A percentile compares a stretch with the other conserved stretches of the same genome.
These are phyloP conservation scores for Pseudofabraea citricarpa DNA, from an alignment of 2,329 filamentous ascomycete genomes.

Conservation along the genomic window DNA sequence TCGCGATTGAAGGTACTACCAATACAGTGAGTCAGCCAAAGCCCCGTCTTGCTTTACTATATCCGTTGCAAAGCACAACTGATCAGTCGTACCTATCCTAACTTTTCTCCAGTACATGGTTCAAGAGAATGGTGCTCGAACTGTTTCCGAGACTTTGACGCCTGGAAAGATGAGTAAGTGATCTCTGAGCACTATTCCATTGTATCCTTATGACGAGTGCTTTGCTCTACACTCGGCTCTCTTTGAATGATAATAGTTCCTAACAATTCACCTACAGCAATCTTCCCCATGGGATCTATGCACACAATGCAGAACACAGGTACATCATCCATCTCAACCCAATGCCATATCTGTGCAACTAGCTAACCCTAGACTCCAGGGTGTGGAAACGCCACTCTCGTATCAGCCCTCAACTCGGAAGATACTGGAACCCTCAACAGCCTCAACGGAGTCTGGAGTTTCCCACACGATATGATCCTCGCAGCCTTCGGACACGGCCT, in stretches of 20 bases:
- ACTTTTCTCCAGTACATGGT: no score
- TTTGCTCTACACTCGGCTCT: no score
- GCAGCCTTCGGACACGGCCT: conserved; percentile 35
- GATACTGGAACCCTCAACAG: conserved; percentile 46
- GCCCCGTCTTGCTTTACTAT: no score
- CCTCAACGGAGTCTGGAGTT: conserved; percentile 36
- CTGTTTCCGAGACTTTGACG: conserved; percentile 34
- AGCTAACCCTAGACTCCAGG: conserved; percentile 22
- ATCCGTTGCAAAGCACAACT: no score
- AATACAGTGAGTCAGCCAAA: no score
- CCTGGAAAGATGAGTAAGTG: conserved; percentile 43
- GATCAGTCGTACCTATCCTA: no score
- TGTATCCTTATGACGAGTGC: no score
- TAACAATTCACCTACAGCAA: no score
- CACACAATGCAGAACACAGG: conserved; percentile 47
- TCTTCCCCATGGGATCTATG: conserved; percentile 42
- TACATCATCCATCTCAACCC: conserved; percentile 17
- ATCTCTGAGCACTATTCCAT: no score
- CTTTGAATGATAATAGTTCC: no score
- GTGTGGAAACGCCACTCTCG: conserved; percentile 42
- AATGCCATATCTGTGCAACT: neutral
- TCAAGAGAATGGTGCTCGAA: conserved; percentile 43
- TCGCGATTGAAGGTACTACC: conserved; percentile 41
- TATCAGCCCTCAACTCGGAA: conserved; percentile 43
- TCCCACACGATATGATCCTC: conserved; percentile 35